Percentiles rank a stretch among this genome's conserved stretches.
These are phyloP conservation scores for Cyberlindnera maritima DNA, from an alignment of 805 yeast genomes.

Conservation along the genomic window DNA sequence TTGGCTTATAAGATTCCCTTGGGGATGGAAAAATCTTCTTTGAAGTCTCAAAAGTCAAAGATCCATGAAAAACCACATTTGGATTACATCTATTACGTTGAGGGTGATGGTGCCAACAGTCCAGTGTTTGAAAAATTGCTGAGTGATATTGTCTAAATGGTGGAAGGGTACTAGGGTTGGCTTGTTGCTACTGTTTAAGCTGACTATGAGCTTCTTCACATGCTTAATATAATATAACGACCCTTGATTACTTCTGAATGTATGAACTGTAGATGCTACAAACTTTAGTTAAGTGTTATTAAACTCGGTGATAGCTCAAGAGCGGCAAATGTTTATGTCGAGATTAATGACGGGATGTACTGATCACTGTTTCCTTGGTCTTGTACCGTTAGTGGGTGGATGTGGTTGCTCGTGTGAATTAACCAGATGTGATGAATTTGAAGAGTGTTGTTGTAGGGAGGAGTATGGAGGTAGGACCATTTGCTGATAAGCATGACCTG, in stretches of 20 bases:
- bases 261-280: too few relatives aligned
- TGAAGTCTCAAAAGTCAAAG: conserved; percentile 5
- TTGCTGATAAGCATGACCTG: background rate
- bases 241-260: too few relatives aligned
- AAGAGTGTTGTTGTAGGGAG: background rate
- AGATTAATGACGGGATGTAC: too few relatives aligned
- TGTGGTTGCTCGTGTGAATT: too few relatives aligned
- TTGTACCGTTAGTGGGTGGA: background rate
- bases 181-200: too few relatives aligned
- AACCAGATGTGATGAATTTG: background rate
- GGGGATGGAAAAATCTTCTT: background rate
- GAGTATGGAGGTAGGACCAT: background rate
- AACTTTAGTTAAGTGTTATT: too few relatives aligned
- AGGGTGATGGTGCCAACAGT: background rate
- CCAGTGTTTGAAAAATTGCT: conserved; percentile 1
- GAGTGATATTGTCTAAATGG: background rate
- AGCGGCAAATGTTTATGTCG: too few relatives aligned
- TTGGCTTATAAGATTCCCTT: conserved; percentile 2
- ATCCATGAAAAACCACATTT: conserved; percentile 1
- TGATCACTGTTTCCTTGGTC: too few relatives aligned
- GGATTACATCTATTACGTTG: background rate
- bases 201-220: too few relatives aligned
- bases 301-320: too few relatives aligned
- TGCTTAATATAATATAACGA: too few relatives aligned
- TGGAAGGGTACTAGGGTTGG: too few relatives aligned